phyloP scores from a whole-genome alignment of 31 red algal species.

The Asparagopsis taxiformis region DNA sequence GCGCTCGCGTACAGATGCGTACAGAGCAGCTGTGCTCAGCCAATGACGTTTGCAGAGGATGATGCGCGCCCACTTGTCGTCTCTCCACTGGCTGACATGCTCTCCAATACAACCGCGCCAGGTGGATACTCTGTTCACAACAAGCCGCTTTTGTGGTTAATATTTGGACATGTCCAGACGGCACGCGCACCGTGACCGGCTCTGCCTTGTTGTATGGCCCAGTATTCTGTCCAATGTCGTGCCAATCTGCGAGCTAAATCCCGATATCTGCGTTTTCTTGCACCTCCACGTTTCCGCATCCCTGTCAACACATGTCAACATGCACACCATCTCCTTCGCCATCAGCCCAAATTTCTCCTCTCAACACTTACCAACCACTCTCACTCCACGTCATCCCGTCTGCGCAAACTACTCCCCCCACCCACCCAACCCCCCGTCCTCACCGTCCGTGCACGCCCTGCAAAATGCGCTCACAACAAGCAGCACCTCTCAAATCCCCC shows the following conservation, averaged over 20 bases:
- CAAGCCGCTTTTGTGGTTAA: neutral
- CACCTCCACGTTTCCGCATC: too few relatives aligned
- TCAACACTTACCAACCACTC: neutral
- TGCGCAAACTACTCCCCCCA: neutral
- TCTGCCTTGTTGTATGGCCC: too few relatives aligned
- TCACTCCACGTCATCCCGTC: neutral
- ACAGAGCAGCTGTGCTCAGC: neutral
- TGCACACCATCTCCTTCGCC: neutral
- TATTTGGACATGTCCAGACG: neutral
- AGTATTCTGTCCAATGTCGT: too few relatives aligned
- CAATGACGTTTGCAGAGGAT: neutral
- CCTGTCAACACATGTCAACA: too few relatives aligned
- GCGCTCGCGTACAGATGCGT: too few relatives aligned
- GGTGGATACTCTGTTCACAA: neutral
- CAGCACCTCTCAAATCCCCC: slow-evolving; percentile 5
- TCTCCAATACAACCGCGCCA: neutral
- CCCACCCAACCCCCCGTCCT: neutral
- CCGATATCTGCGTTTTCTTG: too few relatives aligned
- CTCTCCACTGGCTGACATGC: neutral
- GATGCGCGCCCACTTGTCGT: neutral
- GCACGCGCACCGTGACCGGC: too few relatives aligned
- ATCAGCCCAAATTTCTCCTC: neutral
- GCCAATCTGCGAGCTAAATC: too few relatives aligned
- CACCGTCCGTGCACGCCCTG: neutral
- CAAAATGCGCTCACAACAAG: neutral